Conservation (phyloP, 495 filamentous ascomycete genomes). For the Trichoderma reesei region DNA sequence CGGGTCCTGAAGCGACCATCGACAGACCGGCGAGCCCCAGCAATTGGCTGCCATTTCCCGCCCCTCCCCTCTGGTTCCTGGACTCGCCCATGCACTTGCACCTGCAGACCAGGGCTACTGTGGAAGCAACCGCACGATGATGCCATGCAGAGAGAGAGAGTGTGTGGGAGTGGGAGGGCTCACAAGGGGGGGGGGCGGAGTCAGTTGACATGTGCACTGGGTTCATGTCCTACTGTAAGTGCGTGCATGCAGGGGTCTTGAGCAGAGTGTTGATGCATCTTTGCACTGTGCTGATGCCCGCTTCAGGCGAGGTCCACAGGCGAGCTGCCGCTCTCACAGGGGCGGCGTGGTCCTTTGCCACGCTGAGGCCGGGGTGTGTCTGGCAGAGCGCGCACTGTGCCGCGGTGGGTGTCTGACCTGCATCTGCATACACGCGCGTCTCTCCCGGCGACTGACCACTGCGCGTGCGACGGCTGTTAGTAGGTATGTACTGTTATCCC, state of each 20-base stretch:
- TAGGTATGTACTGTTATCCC: no score
- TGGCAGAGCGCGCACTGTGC: background rate
- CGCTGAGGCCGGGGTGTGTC: background rate
- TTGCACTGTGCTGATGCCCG: background rate
- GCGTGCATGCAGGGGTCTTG: no score
- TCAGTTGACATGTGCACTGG: background rate
- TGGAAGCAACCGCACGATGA: background rate
- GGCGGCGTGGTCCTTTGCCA: background rate
- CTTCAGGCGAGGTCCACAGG: background rate
- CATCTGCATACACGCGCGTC: slow-evolving; percentile 7
- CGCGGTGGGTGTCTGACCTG: background rate
- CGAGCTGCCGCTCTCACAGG: background rate
- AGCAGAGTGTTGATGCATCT: no score
- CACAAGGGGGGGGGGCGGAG: background rate
- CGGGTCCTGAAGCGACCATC: background rate
- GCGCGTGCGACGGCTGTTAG: background rate
- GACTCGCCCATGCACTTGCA: no score
- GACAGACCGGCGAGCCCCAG: background rate
- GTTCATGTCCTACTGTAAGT: no score
- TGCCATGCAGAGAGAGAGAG: background rate
- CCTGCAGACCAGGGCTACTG: no score
- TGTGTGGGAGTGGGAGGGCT: background rate
- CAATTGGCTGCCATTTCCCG: no score
- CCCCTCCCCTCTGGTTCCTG: background rate
- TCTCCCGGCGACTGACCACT: background rate